Evolutionary conservation across 73 alveolate species (phyloP), one percentile per base, ranked within the genome.

Genomic region (Tetrahymena elliotti): DNA sequence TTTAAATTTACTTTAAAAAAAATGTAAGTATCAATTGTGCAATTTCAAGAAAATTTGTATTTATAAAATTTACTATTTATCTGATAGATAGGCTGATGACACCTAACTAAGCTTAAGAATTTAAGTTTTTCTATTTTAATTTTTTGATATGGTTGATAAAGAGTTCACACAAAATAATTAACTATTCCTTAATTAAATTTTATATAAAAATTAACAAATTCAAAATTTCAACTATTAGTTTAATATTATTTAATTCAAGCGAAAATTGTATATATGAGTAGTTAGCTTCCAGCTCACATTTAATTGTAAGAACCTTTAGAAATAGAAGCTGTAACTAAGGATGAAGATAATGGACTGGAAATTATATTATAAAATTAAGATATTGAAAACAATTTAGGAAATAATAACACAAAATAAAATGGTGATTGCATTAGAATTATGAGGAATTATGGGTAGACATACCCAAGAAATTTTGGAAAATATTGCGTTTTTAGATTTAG

Each of bases 381-480:
- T 68, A 68, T 68, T 27, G 88, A 68, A 68, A 68, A 68, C n/a
- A 31, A 31, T 27, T 16, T 27, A 68, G 20, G 34, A 0, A n/a
- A n/a, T n/a, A n/a, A n/a, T n/a, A n/a, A 31, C 16, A 6, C 13
- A 68, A n/a, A 68, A n/a, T 6, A 68, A n/a, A 36, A 68, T 18
- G n/a, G n/a, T 68, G 88, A 68, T 68, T n/a, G 34, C 36, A 68
- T 68, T n/a, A 68, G 88, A 68, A 68, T 68, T 24, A 68, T 68
- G 88, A 68, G 88, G 22, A 68, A 68, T 31, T 68, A 68, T 68
- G 88, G 88, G 16, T 68, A 68, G 33, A 10, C 22, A 3, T 68
- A 68, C 36, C 88, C 88, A 27, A 68, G 88, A 68, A 68, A 68
- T 68, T 68, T 27, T 10, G 96, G 96, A 38, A 94, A 68, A 84